These are phyloP conservation scores for Zygotorulaspora mrakii DNA, from an alignment of 1,139 yeast genomes.

Conservation along the genomic window DNA sequence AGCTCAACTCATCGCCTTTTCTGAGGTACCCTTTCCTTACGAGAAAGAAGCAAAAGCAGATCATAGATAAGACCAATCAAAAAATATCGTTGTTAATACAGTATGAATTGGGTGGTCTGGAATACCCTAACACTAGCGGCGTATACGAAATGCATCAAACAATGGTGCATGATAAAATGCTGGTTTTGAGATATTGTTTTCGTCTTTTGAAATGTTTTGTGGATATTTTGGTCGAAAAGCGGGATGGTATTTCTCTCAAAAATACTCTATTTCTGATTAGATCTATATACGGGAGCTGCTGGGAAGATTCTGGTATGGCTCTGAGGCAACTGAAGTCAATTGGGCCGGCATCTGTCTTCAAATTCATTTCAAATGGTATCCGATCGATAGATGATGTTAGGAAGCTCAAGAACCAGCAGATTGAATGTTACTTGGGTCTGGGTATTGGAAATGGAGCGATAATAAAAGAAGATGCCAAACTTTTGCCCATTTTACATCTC, in stretches of 20 bases:
- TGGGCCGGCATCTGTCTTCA: constrained; percentile 41
- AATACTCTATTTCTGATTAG: constrained; percentile 40
- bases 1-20: constrained; percentile 41
- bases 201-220: constrained; percentile 44
- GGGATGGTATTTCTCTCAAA: constrained; percentile 42
- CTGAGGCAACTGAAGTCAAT: constrained; percentile 46
- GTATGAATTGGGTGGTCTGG: constrained; percentile 47
- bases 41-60: constrained; percentile 26
- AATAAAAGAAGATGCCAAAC: constrained; percentile 32
- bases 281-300: constrained; percentile 43
- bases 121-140: constrained; percentile 43
- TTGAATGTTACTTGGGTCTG: constrained; percentile 42
- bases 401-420: constrained; percentile 33
- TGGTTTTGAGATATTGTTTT: constrained; percentile 41
- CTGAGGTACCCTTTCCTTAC: constrained; percentile 37
- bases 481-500: constrained; percentile 37
- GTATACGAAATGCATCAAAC: constrained; percentile 40
- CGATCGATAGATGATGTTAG: constrained; percentile 35
- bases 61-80: constrained; percentile 30
- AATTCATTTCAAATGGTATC: constrained; percentile 39
- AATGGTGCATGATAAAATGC: constrained; percentile 43
- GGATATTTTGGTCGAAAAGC: constrained; percentile 42
- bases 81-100: constrained; percentile 44
- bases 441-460: constrained; percentile 42
- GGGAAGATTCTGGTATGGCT: constrained; percentile 47